Evolutionary conservation across 2,329 filamentous ascomycete genomes (phyloP).

Genomic region (Rhytidhysteron rufulum): DNA sequence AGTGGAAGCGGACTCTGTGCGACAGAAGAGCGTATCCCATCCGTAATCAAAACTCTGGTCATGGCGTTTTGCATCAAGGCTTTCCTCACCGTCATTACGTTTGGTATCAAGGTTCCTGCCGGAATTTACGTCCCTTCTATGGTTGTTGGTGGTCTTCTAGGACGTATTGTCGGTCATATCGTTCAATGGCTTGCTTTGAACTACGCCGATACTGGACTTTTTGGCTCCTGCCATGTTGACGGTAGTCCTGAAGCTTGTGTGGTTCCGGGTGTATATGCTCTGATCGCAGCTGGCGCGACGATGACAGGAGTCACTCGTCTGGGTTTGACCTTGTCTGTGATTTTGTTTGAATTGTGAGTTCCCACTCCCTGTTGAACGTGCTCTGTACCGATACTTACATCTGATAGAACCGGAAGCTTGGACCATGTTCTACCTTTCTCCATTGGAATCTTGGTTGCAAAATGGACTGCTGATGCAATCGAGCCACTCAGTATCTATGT

Average conservation of each 20-base stretch:
- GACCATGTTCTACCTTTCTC: constrained; percentile 96
- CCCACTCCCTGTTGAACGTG: too few species aligned
- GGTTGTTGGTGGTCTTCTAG: constrained; percentile 93
- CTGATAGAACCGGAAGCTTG: constrained; percentile 85
- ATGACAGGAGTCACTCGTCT: constrained; percentile 97
- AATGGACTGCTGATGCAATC: constrained; percentile 95
- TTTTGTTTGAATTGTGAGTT: constrained; percentile 95
- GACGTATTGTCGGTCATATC: constrained; percentile 79
- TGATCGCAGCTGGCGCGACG: constrained; percentile 90
- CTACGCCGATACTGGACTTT: constrained; percentile 68
- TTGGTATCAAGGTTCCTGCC: constrained; percentile 93
- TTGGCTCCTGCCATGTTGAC: constrained; percentile 66
- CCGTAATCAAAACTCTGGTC: constrained; percentile 67
- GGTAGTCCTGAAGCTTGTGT: constrained; percentile 75
- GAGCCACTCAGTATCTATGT: constrained; percentile 88
- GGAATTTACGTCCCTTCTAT: constrained; percentile 98
- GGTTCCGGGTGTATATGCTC: constrained; percentile 92
- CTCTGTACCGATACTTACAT: too few species aligned
- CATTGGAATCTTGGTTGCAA: constrained; percentile 85
- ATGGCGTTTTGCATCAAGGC: constrained; percentile 87
- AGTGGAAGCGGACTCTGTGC: constrained; percentile 78
- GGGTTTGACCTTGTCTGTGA: constrained; percentile 90
- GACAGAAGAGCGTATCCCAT: constrained; percentile 69
- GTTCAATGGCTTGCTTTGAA: constrained; percentile 77
- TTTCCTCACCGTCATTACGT: constrained; percentile 81